A percentile compares a stretch with the other conserved stretches of the same genome.
These are phyloP conservation scores for Baorangia bicolor DNA, from an alignment of 768 basidiomycete species.

Conservation along the genomic window DNA sequence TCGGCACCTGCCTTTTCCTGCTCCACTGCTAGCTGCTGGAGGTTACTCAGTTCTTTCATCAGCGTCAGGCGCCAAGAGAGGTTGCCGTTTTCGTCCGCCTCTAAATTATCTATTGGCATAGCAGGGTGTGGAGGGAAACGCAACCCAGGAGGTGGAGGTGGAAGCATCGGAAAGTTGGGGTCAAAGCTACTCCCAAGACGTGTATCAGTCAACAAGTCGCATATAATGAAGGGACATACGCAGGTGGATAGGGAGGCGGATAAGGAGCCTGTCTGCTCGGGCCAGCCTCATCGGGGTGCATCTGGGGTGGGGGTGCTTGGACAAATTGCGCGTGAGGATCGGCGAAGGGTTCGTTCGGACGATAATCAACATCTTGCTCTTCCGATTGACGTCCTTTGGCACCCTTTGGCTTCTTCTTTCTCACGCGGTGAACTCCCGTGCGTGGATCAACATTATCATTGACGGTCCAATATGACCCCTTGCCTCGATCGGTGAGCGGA, in stretches of 20 bases:
- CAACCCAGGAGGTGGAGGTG: conserved; percentile 48
- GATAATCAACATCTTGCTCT: conserved; percentile 67
- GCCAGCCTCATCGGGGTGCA: conserved; percentile 60
- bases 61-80: conserved; percentile 79
- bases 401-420: conserved; percentile 80
- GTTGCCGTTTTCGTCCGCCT: conserved; percentile 76
- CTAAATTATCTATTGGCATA: conserved; percentile 68
- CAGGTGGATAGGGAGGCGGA: conserved; percentile 62
- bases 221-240: conserved; percentile 29
- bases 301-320: conserved; percentile 44
- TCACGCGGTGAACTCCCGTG: conserved; percentile 83
- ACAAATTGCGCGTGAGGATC: conserved; percentile 59
- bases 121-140: conserved; percentile 58
- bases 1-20: conserved; percentile 82
- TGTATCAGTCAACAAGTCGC: background rate
- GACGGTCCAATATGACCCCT: conserved; percentile 91
- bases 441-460: conserved; percentile 88
- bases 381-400: conserved; percentile 48
- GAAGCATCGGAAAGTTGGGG: conserved; percentile 68
- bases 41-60: conserved; percentile 74
- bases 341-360: conserved; percentile 52
- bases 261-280: conserved; percentile 59
- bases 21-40: conserved; percentile 74
- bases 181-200: conserved; percentile 57
- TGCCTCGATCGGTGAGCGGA: conserved; percentile 88